phyloP scores from a whole-genome alignment of 2,329 filamentous ascomycete genomes.

The Chalara sp. region DNA sequence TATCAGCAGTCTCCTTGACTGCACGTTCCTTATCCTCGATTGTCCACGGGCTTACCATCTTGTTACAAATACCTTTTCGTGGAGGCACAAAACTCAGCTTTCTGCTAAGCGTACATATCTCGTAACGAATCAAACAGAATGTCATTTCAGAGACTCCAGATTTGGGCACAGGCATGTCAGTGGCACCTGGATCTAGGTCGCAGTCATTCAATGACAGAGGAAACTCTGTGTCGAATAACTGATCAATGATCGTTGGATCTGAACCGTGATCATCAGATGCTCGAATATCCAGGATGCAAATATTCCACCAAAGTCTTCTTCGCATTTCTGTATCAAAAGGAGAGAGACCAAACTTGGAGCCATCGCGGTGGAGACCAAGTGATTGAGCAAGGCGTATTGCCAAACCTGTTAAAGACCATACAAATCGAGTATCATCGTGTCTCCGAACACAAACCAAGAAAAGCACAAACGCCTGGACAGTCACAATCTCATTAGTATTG shows the following conservation, averaged over 20 bases:
- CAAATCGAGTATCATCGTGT: constrained; percentile 33
- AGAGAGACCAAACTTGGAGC: constrained; percentile 42
- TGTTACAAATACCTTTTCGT: constrained; percentile 7
- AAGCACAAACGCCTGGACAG: constrained; percentile 47
- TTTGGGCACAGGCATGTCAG: constrained; percentile 15
- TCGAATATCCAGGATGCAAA: constrained; percentile 52
- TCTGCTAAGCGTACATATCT: constrained; percentile 22
- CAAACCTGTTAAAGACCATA: constrained; percentile 53
- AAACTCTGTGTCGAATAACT: constrained; percentile 51
- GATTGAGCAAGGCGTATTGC: constrained; percentile 52
- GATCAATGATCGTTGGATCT: constrained; percentile 50
- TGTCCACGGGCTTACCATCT: constrained; percentile 6
- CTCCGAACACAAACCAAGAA: constrained; percentile 48
- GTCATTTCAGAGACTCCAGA: constrained; percentile 32
- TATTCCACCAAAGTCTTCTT: constrained; percentile 52
- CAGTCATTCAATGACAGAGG: constrained; percentile 42
- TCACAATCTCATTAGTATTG: constrained; percentile 44
- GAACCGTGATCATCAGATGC: constrained; percentile 58
- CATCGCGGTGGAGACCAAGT: constrained; percentile 54
- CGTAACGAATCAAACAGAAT: constrained; percentile 30
- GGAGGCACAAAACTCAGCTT: constrained; percentile 21
- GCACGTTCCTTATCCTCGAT: constrained; percentile 27
- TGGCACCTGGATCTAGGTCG: constrained; percentile 34
- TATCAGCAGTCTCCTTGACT: constrained; percentile 22
- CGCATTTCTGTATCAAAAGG: constrained; percentile 57